Evolutionary conservation across 768 basidiomycete species (phyloP), one percentile per base, ranked within the genome.

Genomic region (Cystoderma amianthinum): DNA sequence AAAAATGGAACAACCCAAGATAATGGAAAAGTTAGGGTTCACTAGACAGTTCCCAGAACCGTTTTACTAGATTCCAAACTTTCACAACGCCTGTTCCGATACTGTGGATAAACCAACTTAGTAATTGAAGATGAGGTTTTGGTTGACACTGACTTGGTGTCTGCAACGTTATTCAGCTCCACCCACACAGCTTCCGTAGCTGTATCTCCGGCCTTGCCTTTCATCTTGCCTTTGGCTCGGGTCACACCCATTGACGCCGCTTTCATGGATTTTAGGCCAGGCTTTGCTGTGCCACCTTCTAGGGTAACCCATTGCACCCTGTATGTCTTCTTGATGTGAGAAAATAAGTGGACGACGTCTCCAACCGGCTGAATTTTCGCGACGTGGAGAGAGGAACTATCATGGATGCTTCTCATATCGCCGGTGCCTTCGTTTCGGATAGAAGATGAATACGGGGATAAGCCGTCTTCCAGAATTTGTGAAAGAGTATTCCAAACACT

Each of bases 261-360:
- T n/a, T n/a, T 34, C 42, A 43, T 20, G 25, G 36, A 45, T 35
- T 47, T 42, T 25, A 60, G 41, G 12, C 48, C 40, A 25, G 80
- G 82, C n/a, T 61, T 65, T 10, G 55, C 48, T 15, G 57, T 53
- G 12, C 78, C 79, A 17, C 83, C 82, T 50, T 76, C 69, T 32
- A 88, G 47, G 19, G 83, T 46, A 24, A 84, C 76, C 83, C 84
- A 86, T 48, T 82, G 78, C 13, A 77, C 70, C 43, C 80, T 73
- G 55, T 86, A 94, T 10, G 86, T 92, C 67, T 93, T 91, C 51
- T 69, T 79, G 55, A 94, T 87, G 56, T 97, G 93, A 6, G 88
- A 91, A 62, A 96, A 96, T 36, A 90, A 65, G 53, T 95, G 92
- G 2, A 81, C 43, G 25, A 94, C 78, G 44, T 83, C 74, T 9